phyloP scores from a whole-genome alignment of 495 filamentous ascomycete genomes.

The Tuber borchii region DNA sequence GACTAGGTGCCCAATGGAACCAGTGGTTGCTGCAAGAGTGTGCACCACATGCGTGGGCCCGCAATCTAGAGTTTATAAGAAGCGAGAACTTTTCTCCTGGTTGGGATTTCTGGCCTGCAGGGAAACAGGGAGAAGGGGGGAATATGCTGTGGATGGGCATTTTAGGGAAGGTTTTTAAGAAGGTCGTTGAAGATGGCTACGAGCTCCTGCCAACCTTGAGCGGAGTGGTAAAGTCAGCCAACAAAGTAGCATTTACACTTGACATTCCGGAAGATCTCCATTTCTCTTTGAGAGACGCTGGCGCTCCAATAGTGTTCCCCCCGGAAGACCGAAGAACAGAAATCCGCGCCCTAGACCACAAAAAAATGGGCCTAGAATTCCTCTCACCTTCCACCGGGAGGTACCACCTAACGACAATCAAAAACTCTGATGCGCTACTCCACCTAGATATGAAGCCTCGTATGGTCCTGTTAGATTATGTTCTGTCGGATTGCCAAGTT shows the following conservation, averaged over 20 bases:
- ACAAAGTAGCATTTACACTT: constrained; percentile 23
- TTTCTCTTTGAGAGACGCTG: constrained; percentile 20
- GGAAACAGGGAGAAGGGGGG: constrained; percentile 21
- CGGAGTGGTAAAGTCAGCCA: constrained; percentile 11
- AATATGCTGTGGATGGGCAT: constrained; percentile 24
- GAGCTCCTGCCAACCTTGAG: constrained; percentile 28
- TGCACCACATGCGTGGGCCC: constrained; percentile 42
- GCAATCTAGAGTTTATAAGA: constrained; percentile 26
- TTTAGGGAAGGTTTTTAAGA: constrained; percentile 24
- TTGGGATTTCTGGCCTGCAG: constrained; percentile 37
- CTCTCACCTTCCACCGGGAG: constrained; percentile 21
- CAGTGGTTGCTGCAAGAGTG: constrained; percentile 42
- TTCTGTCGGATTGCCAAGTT: constrained; percentile 28
- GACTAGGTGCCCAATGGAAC: constrained; percentile 43
- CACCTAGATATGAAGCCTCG: background rate
- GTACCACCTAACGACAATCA: constrained; percentile 15
- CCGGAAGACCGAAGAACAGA: constrained; percentile 25
- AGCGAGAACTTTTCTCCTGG: constrained; percentile 5
- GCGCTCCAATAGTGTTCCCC: constrained; percentile 19
- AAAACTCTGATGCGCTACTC: constrained; percentile 5
- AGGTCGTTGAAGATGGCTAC: constrained; percentile 10
- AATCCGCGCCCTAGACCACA: constrained; percentile 7
- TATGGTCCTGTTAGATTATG: constrained; percentile 28
- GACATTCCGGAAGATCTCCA: constrained; percentile 10
- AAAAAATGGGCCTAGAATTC: constrained; percentile 1